Evolutionary conservation across 2,329 filamentous ascomycete species (phyloP).

Genomic region (Stachybotrys chlorohalonatus): DNA sequence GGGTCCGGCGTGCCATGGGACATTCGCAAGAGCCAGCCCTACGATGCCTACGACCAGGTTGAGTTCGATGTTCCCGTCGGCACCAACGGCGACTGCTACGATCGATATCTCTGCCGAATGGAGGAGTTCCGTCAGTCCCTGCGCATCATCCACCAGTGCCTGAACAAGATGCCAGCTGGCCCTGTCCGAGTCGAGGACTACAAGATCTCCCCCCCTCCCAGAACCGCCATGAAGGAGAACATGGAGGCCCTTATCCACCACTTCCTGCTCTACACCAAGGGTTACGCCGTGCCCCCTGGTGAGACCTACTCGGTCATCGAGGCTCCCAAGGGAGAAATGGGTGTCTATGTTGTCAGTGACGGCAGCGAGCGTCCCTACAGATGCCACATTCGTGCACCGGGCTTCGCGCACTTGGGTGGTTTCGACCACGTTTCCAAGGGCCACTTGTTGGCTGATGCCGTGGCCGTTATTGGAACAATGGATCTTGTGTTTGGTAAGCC

Average conservation of each 20-base stretch:
- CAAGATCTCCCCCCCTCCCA: constrained; percentile 94
- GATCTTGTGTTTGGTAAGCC: constrained; percentile 77
- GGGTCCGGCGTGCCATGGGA: constrained; percentile 96
- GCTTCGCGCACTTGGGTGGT: constrained; percentile 87
- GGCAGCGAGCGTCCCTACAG: constrained; percentile 94
- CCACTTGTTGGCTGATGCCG: constrained; percentile 90
- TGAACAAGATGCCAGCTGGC: constrained; percentile 97
- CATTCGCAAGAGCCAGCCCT: constrained; percentile 91
- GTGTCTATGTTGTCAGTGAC: constrained; percentile 91
- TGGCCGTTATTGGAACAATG: constrained; percentile 89
- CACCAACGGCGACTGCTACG: constrained; percentile 96
- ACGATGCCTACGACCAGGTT: constrained; percentile 95
- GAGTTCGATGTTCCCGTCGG: constrained; percentile 98
- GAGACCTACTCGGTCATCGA: constrained; percentile 98
- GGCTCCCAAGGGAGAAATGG: constrained; percentile 99
- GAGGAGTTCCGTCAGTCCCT: constrained; percentile 98
- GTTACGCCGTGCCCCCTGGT: constrained; percentile 90
- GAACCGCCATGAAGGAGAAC: constrained; percentile 99
- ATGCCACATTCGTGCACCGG: constrained; percentile 93
- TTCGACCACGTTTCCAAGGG: constrained; percentile 92
- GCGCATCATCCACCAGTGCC: constrained; percentile 95
- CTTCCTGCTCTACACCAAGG: constrained; percentile 98
- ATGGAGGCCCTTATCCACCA: constrained; percentile 99
- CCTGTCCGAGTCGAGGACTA: constrained; percentile 96
- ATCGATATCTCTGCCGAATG: constrained; percentile 98